These are phyloP conservation scores for Chrysanthemum makinoi DNA, from an alignment of 129 eudicot species.

Conservation along the genomic window DNA sequence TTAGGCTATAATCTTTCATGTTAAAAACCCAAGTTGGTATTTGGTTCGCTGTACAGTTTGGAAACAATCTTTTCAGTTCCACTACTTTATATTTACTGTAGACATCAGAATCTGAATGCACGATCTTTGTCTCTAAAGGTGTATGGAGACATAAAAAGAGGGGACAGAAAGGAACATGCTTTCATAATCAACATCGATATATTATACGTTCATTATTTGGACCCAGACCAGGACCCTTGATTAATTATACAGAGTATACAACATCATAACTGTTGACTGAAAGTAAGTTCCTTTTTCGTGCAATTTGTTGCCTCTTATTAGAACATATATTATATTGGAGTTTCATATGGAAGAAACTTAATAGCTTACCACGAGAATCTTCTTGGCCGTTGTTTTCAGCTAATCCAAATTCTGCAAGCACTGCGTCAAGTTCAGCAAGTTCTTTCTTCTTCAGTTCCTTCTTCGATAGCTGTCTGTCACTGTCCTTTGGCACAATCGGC, in stretches of 20 bases:
- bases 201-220: no score
- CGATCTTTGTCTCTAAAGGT: neutral
- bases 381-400: constrained; percentile 47
- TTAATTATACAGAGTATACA: no score
- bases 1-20: neutral
- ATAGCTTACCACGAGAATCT: constrained; percentile 40
- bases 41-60: neutral
- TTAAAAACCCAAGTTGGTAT: neutral
- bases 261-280: no score
- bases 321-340: neutral
- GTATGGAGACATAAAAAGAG: neutral
- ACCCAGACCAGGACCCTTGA: no score
- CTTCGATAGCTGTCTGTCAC: constrained; percentile 87
- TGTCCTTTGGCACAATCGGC: constrained; percentile 55
- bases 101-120: neutral
- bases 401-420: constrained; percentile 76
- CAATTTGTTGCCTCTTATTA: no score
- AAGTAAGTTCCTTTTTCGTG: neutral
- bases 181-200: no score
- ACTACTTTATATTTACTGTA: neutral
- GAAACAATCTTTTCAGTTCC: neutral
- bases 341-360: neutral
- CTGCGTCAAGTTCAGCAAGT: constrained; percentile 92
- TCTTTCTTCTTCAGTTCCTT: constrained; percentile 87
- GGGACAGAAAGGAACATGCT: no score